These are phyloP conservation scores for Xylariaceae sp. DNA, from an alignment of 2,329 filamentous ascomycete genomes.

Conservation along the genomic window DNA sequence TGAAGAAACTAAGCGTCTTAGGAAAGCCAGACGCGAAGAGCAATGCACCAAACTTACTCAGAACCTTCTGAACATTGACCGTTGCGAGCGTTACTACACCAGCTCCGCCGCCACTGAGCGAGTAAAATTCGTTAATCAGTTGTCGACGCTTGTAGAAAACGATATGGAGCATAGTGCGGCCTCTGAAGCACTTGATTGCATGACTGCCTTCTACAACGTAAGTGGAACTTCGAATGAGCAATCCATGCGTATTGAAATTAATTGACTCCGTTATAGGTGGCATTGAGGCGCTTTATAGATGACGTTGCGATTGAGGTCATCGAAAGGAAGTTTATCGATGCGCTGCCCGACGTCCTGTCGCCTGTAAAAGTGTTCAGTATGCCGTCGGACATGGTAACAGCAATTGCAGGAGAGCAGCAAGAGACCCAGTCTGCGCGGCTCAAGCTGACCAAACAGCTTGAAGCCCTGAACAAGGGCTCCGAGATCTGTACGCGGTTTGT, in stretches of 20 bases:
- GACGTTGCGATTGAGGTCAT: conserved; percentile 39
- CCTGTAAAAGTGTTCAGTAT: conserved; percentile 22
- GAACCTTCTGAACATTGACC: too few relatives aligned
- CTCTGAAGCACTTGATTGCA: conserved; percentile 29
- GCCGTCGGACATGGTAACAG: conserved; percentile 1
- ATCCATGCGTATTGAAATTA: background rate
- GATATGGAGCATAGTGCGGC: conserved; percentile 26
- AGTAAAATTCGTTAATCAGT: conserved; percentile 6
- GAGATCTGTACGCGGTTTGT: conserved; percentile 11
- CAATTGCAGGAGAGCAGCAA: conserved; percentile 8
- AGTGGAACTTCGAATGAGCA: background rate
- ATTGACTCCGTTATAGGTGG: conserved; percentile 29
- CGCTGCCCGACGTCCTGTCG: conserved; percentile 35
- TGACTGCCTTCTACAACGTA: conserved; percentile 33
- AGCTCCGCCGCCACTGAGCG: conserved; percentile 17
- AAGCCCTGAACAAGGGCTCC: conserved; percentile 7
- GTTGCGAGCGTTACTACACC: conserved; percentile 20
- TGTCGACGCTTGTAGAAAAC: conserved; percentile 14
- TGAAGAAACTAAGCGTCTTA: conserved; percentile 14
- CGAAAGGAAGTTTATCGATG: conserved; percentile 35
- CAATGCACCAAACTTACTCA: background rate
- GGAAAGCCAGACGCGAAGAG: background rate
- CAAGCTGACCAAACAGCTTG: conserved; percentile 6
- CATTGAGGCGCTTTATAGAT: conserved; percentile 39
- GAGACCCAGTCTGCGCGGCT: background rate